A percentile compares a stretch with the other conserved stretches of the same genome.
Evolutionary conservation across 208 protist species (phyloP).

Genomic region (Angomonas deanei): DNA sequence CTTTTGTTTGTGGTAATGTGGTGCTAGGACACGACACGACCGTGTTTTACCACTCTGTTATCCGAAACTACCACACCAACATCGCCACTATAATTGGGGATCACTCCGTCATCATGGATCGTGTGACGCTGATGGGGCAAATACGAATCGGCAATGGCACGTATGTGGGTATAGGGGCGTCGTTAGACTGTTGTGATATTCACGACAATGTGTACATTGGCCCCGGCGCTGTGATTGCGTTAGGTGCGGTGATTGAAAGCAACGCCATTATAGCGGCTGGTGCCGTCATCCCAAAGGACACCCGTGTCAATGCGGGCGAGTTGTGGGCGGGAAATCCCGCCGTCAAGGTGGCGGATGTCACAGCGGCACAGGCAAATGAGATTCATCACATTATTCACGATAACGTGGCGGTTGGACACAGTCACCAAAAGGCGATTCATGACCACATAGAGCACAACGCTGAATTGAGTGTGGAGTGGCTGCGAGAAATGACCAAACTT

Average conservation of each 20-base stretch:
- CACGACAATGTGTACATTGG: slow-evolving; percentile 85
- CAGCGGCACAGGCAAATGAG: slow-evolving; percentile 52
- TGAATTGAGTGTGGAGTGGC: slow-evolving; percentile 64
- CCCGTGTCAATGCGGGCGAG: slow-evolving; percentile 79
- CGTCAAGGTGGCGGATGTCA: slow-evolving; percentile 82
- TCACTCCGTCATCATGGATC: slow-evolving; percentile 82
- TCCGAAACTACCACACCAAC: slow-evolving; percentile 81
- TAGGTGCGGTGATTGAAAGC: slow-evolving; percentile 83
- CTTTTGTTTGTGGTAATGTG: slow-evolving; percentile 81
- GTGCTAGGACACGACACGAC: slow-evolving; percentile 70
- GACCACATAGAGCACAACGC: slow-evolving; percentile 65
- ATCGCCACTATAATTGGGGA: slow-evolving; percentile 63
- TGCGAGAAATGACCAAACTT: slow-evolving; percentile 41
- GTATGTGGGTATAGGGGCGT: slow-evolving; percentile 66
- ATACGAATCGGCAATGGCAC: slow-evolving; percentile 51
- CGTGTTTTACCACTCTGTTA: slow-evolving; percentile 85
- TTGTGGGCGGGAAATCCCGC: slow-evolving; percentile 89
- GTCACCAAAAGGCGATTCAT: slow-evolving; percentile 60
- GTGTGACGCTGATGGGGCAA: slow-evolving; percentile 75
- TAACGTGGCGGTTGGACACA: slow-evolving; percentile 40
- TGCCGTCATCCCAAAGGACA: slow-evolving; percentile 75
- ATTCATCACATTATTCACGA: slow-evolving; percentile 69
- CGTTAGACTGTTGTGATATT: slow-evolving; percentile 79
- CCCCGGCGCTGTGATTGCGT: slow-evolving; percentile 61
- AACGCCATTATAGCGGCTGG: slow-evolving; percentile 82